A percentile compares a stretch with the other conserved stretches of the same genome.
Conservation (phyloP, 2,329 filamentous ascomycete species). For the Fusarium caatingaense region DNA sequence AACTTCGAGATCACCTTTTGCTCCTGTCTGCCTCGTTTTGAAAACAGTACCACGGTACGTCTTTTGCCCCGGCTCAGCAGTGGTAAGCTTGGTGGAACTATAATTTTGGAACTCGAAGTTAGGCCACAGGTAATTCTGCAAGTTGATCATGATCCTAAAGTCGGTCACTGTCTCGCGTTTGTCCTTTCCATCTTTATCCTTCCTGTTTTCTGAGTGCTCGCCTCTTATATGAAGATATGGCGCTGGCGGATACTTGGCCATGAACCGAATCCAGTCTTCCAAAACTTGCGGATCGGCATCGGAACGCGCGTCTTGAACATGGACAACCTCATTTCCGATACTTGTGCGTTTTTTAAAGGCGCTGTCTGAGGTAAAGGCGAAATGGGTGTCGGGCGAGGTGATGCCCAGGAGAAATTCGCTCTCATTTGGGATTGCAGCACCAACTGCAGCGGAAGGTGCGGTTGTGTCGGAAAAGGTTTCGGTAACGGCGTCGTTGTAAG, state of each 20-base stretch:
- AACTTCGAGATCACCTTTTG: conserved; percentile 33
- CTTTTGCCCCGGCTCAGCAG: conserved; percentile 32
- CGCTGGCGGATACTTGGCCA: conserved; percentile 28
- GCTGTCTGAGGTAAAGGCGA: conserved; percentile 9
- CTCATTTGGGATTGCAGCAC: not conserved
- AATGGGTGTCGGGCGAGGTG: conserved; percentile 16
- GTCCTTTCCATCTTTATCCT: conserved; percentile 34
- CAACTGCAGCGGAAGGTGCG: no score
- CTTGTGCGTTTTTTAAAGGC: conserved; percentile 31
- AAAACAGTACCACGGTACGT: conserved; percentile 40
- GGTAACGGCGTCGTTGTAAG: conserved; percentile 1
- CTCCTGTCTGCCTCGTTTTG: conserved; percentile 26
- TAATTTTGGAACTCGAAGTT: conserved; percentile 11
- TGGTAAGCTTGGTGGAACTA: conserved; percentile 16
- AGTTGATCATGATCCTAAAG: conserved; percentile 33
- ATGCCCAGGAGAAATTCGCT: not conserved
- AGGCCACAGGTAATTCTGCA: conserved; percentile 41
- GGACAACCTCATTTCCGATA: conserved; percentile 32
- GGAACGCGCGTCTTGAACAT: conserved; percentile 29
- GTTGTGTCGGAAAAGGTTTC: accelerated
- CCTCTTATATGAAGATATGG: conserved; percentile 37
- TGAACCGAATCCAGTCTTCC: conserved; percentile 26
- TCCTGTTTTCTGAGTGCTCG: conserved; percentile 26
- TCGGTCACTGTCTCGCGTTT: conserved; percentile 31
- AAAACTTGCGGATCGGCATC: conserved; percentile 25